A percentile compares a stretch with the other conserved stretches of the same genome.
Evolutionary conservation across 305 asterid species (phyloP).

Genomic region (Lippia alba): DNA sequence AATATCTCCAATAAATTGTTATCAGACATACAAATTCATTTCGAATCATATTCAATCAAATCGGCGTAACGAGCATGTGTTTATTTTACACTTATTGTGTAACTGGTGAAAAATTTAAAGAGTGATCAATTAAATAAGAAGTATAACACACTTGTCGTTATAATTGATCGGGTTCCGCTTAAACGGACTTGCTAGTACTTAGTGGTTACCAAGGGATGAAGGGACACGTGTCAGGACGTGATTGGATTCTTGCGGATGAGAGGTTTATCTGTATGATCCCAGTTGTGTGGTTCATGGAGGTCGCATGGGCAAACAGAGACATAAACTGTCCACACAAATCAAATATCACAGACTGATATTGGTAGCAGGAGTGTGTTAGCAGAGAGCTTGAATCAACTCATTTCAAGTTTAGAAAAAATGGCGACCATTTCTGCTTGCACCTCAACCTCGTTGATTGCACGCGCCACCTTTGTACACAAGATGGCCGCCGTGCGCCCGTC

Average conservation of each 20-base stretch:
- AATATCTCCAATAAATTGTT: too few species aligned
- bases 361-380: neutral
- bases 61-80: too few species aligned
- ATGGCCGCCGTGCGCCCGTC: constrained; percentile 37
- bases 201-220: neutral
- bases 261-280: constrained; percentile 38
- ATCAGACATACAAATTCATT: too few species aligned
- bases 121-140: too few species aligned
- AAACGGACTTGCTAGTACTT: neutral
- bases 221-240: constrained; percentile 38
- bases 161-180: too few species aligned
- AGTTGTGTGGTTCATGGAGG: constrained; percentile 38
- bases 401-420: constrained; percentile 39
- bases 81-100: too few species aligned
- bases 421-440: constrained; percentile 49
- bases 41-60: too few species aligned
- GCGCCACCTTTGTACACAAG: constrained; percentile 39
- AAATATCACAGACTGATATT: neutral
- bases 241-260: constrained; percentile 41
- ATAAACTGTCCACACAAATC: neutral
- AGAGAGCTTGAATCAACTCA: constrained; percentile 4
- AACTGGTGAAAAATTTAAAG: too few species aligned
- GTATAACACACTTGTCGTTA: too few species aligned
- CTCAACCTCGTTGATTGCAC: constrained; percentile 42
- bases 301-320: neutral